A percentile compares a stretch with the other conserved stretches of the same genome.
Evolutionary conservation across 345 rosid species (phyloP).

Genomic region (Eucalyptus globulus): DNA sequence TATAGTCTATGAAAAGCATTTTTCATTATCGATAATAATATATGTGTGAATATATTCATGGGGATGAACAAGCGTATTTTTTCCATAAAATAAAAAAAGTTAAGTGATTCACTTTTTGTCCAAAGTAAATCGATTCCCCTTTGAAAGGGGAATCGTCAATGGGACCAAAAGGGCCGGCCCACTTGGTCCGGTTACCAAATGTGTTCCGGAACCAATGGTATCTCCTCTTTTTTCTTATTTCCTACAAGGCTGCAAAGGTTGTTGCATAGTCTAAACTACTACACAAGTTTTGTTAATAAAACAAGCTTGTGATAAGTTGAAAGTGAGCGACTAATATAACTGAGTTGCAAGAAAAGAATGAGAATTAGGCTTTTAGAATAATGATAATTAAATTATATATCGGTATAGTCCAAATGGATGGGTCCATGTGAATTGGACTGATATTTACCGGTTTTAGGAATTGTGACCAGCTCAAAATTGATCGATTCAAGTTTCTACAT

Average conservation of each 20-base stretch:
- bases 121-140: neutral
- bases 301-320: neutral
- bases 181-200: rapidly evolving
- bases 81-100: neutral
- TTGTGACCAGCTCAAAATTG: neutral
- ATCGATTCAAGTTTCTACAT: neutral
- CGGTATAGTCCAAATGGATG: rapidly evolving
- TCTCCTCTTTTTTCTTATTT: neutral
- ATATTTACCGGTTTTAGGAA: no score
- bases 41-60: rapidly evolving
- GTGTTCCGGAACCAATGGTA: rapidly evolving
- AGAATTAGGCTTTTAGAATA: neutral
- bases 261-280: neutral
- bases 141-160: rapidly evolving
- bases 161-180: neutral
- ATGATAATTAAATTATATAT: no score
- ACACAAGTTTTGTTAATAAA: neutral
- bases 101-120: no score
- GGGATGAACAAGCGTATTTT: rapidly evolving
- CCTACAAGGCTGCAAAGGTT: neutral
- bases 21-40: no score
- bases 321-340: neutral
- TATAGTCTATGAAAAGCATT: rapidly evolving
- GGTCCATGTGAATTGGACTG: neutral
- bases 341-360: neutral